Evolutionary conservation across 495 filamentous ascomycete species (phyloP).

Genomic region (Aspergillus ostianus): DNA sequence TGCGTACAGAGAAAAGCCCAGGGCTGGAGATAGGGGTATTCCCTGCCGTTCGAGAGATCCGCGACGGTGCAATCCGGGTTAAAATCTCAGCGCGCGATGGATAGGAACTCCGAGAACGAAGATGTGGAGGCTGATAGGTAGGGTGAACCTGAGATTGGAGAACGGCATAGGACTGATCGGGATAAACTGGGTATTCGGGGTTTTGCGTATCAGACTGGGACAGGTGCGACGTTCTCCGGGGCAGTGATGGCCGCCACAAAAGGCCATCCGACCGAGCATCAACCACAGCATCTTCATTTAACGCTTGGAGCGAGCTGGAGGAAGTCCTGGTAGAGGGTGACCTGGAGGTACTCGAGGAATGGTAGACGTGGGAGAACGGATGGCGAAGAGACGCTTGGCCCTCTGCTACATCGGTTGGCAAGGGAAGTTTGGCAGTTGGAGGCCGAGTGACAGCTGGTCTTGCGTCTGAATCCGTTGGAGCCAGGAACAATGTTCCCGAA

Average conservation of each 20-base stretch:
- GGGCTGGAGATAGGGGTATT: conserved; percentile 70
- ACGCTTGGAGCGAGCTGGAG: conserved; percentile 45
- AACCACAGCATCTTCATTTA: conserved; percentile 45
- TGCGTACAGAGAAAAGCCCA: conserved; percentile 58
- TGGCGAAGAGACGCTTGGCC: conserved; percentile 39
- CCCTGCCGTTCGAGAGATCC: conserved; percentile 48
- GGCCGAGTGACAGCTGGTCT: conserved; percentile 27
- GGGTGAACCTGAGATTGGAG: conserved; percentile 51
- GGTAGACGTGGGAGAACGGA: conserved; percentile 37
- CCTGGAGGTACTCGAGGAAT: conserved; percentile 33
- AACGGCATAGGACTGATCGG: conserved; percentile 52
- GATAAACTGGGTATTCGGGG: conserved; percentile 49
- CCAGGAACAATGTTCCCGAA: conserved; percentile 19
- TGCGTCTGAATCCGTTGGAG: conserved; percentile 27
- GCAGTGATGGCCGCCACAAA: conserved; percentile 23
- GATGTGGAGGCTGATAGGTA: conserved; percentile 39
- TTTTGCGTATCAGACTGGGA: conserved; percentile 28
- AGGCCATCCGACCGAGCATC: conserved; percentile 39
- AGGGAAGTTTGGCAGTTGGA: conserved; percentile 27
- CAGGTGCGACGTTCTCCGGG: conserved; percentile 28
- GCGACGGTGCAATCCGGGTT: conserved; percentile 30
- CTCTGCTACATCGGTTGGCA: conserved; percentile 28
- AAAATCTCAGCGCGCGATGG: conserved; percentile 37
- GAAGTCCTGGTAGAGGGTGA: conserved; percentile 45
- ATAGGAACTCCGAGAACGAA: conserved; percentile 42